Percentiles rank a stretch among this genome's conserved stretches.
These are phyloP conservation scores for Vinca major DNA, from an alignment of 305 asterid genomes.

Conservation along the genomic window DNA sequence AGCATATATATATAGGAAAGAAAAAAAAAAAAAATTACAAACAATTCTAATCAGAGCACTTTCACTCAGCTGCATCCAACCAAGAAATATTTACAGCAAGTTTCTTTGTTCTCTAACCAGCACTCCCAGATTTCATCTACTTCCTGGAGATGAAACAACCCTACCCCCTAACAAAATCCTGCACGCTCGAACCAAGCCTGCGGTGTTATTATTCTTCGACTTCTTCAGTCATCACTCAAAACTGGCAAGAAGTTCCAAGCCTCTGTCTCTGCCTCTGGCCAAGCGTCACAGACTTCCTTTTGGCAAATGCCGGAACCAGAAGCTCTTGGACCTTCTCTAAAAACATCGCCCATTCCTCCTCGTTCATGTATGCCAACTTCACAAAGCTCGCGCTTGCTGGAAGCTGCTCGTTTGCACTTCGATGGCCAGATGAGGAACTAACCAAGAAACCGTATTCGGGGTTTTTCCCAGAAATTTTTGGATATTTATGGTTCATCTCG, in stretches of 20 bases:
- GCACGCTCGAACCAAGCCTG: constrained; percentile 4
- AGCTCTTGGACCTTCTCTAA: constrained; percentile 73
- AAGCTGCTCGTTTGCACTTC: constrained; percentile 92
- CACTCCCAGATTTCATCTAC: constrained; percentile 16
- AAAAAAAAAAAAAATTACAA: constrained; percentile 26
- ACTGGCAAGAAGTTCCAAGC: constrained; percentile 99
- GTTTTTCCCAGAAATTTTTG: constrained; percentile 38
- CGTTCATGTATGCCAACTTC: constrained; percentile 79
- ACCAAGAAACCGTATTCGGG: constrained; percentile 31
- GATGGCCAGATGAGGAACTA: constrained; percentile 61
- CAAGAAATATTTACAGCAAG: constrained; percentile 56
- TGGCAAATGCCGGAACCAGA: constrained; percentile 58
- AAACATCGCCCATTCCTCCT: constrained; percentile 70
- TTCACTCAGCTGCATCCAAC: constrained; percentile 25
- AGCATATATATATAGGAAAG: constrained; percentile 17
- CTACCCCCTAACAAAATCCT: constrained; percentile 29
- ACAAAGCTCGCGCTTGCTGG: constrained; percentile 71
- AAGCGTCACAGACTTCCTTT: constrained; percentile 43
- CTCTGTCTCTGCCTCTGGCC: constrained; percentile 83
- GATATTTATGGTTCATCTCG: constrained; percentile 46
- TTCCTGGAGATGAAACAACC: constrained; percentile 18
- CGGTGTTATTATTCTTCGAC: constrained; percentile 22
- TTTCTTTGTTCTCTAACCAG: constrained; percentile 6
- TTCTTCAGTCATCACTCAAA: constrained; percentile 42
- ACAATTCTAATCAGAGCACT: constrained; percentile 27